These are phyloP conservation scores for Acephala macrosclerotiorum DNA, from an alignment of 2,329 filamentous ascomycete genomes.

Conservation along the genomic window DNA sequence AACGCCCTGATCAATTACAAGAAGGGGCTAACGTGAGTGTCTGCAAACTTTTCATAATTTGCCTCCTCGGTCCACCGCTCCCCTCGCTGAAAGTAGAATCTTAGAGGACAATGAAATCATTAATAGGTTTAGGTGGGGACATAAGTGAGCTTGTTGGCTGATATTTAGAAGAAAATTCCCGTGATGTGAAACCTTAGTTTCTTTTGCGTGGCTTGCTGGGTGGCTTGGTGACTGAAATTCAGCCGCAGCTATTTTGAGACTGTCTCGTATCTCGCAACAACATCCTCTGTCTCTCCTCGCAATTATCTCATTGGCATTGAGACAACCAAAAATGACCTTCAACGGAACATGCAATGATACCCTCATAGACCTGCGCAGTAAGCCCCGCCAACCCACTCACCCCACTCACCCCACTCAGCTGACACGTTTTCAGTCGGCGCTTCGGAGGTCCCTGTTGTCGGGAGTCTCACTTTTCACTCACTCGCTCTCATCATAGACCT, in stretches of 20 bases:
- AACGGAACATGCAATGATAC: neutral
- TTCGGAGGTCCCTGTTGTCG: neutral
- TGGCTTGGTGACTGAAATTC: slow-evolving; percentile 2
- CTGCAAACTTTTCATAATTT: too few relatives aligned
- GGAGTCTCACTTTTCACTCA: neutral
- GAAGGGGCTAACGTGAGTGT: too few relatives aligned
- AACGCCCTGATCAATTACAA: too few relatives aligned
- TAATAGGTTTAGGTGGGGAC: too few relatives aligned
- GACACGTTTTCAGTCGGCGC: neutral
- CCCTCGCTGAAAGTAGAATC: too few relatives aligned
- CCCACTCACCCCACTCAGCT: too few relatives aligned
- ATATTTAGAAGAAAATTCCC: too few relatives aligned
- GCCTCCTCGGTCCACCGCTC: too few relatives aligned
- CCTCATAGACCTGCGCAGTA: slow-evolving; percentile 6
- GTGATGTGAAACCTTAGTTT: neutral
- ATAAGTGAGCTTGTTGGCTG: too few relatives aligned
- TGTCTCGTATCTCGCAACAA: neutral
- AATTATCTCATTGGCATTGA: too few relatives aligned
- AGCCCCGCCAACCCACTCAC: neutral
- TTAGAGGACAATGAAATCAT: too few relatives aligned
- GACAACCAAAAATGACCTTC: neutral
- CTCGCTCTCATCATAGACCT: slow-evolving; percentile 6
- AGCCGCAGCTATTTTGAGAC: neutral
- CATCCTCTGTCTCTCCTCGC: neutral
- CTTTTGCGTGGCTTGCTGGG: slow-evolving; percentile 2